Evolutionary conservation across 2,329 filamentous ascomycete genomes (phyloP).

Genomic region (Dactylellina haptotyla): DNA sequence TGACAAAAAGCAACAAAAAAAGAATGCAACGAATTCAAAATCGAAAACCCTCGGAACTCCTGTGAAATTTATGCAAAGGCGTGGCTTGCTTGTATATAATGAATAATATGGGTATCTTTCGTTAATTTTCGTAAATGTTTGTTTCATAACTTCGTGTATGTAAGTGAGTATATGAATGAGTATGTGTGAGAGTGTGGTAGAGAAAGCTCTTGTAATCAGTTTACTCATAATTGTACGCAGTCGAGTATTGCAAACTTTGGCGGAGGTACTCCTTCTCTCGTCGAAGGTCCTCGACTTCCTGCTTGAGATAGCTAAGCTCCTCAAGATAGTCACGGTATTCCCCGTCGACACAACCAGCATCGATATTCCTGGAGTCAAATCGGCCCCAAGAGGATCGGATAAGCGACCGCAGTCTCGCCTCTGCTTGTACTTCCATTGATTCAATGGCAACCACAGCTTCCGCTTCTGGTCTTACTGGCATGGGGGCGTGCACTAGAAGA

Average conservation of each 20-base stretch:
- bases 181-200: too few relatives aligned
- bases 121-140: conserved; percentile 2
- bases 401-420: conserved; percentile 25
- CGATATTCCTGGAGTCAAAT: conserved; percentile 23
- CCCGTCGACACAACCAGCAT: conserved; percentile 3
- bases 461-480: conserved; percentile 34
- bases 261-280: conserved; percentile 27
- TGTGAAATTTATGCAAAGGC: background rate
- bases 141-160: conserved; percentile 6
- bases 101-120: conserved; percentile 4
- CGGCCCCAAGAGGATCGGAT: conserved; percentile 32
- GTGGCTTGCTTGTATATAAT: background rate
- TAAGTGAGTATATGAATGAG: too few relatives aligned
- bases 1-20: too few relatives aligned
- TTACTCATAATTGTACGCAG: background rate
- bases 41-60: background rate
- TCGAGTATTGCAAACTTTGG: background rate
- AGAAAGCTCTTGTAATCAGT: too few relatives aligned
- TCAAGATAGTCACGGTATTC: conserved; percentile 35
- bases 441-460: conserved; percentile 33
- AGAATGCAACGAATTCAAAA: background rate
- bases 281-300: conserved; percentile 28
- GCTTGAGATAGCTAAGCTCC: conserved; percentile 30
- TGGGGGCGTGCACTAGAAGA: conserved; percentile 31
- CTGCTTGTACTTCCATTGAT: conserved; percentile 41